Evolutionary conservation across 2,329 filamentous ascomycete species (phyloP).

Genomic region (Stemphylium beticola): DNA sequence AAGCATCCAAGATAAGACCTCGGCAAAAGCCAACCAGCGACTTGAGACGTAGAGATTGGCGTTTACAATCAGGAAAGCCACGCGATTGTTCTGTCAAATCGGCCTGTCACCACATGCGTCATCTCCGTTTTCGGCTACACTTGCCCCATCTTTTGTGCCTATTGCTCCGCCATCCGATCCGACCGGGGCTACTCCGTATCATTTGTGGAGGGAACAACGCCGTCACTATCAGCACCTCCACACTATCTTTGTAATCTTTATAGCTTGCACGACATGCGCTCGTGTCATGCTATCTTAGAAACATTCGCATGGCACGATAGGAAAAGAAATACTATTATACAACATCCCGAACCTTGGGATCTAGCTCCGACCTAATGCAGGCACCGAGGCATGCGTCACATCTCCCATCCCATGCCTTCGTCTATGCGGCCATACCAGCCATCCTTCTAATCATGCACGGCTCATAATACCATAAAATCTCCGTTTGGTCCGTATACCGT

Average conservation of each 20-base stretch:
- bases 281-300: background rate
- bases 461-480: background rate
- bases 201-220: conserved; percentile 1
- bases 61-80: background rate
- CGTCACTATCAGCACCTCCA: background rate
- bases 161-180: conserved; percentile 1
- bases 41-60: background rate
- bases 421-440: background rate
- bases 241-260: background rate
- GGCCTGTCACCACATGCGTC: conserved; percentile 7
- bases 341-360: background rate
- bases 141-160: conserved; percentile 1
- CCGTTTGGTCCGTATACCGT: background rate
- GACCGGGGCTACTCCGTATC: conserved; percentile 10
- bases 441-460: conserved; percentile 1
- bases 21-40: background rate
- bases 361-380: conserved; percentile 1
- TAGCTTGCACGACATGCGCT: background rate
- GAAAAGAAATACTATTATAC: background rate
- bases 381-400: background rate
- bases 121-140: conserved; percentile 8
- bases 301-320: background rate
- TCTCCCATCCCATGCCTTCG: background rate
- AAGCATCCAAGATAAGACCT: conserved; percentile 7
- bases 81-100: conserved; percentile 1